Percentiles rank a stretch among this genome's conserved stretches.
Conservation (phyloP, 2,329 filamentous ascomycete genomes). For the Keithomyces neogunnii region DNA sequence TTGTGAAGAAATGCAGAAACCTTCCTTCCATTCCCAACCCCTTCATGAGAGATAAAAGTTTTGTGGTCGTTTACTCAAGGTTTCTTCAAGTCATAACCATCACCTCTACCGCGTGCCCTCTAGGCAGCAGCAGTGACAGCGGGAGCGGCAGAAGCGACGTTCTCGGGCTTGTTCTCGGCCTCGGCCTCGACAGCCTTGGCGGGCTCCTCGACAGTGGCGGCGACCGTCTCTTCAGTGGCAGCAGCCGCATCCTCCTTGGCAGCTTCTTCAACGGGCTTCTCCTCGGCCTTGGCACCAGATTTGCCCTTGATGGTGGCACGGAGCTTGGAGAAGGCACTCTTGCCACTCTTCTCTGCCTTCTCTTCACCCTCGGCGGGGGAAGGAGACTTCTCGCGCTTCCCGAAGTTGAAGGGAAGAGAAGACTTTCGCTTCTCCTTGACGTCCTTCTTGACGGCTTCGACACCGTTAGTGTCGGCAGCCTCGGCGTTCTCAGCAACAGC, state of each 20-base stretch:
- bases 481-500: constrained; percentile 40
- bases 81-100: constrained; percentile 16
- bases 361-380: constrained; percentile 54
- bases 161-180: constrained; percentile 33
- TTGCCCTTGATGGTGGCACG: constrained; percentile 47
- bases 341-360: constrained; percentile 11
- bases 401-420: constrained; percentile 64
- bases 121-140: constrained; percentile 45
- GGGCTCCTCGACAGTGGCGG: constrained; percentile 15
- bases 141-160: constrained; percentile 32
- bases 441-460: constrained; percentile 50
- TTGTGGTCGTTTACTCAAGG: constrained; percentile 15
- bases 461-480: constrained; percentile 33
- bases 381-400: constrained; percentile 64
- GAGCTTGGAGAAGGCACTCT: constrained; percentile 51
- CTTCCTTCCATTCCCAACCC: constrained; percentile 39
- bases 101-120: constrained; percentile 18
- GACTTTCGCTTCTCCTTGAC: constrained; percentile 79
- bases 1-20: constrained; percentile 45
- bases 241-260: constrained; percentile 23
- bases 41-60: constrained; percentile 25
- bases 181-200: constrained; percentile 21
- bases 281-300: constrained; percentile 33
- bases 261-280: constrained; percentile 28
- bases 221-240: constrained; percentile 16